Conservation (phyloP, 1,139 yeast species). For the Kodamaea arcana region DNA sequence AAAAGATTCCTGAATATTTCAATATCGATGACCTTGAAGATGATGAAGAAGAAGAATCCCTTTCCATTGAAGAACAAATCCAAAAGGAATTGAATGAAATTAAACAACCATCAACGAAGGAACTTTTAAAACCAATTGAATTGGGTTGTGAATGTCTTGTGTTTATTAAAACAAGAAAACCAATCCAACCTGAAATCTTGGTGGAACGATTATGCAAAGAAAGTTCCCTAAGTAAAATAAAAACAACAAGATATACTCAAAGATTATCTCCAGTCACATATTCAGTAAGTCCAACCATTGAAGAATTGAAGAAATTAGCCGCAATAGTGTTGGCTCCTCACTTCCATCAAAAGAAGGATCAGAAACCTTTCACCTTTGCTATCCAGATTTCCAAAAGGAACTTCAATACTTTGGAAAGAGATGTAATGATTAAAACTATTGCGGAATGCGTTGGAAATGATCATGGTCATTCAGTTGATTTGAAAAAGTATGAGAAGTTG, state of each 20-base stretch:
- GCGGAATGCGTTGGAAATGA: constrained; percentile 72
- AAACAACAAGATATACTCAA: constrained; percentile 69
- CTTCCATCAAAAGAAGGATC: constrained; percentile 54
- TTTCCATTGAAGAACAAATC: constrained; percentile 73
- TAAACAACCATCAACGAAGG: constrained; percentile 39
- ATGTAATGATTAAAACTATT: constrained; percentile 62
- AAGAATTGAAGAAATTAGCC: constrained; percentile 60
- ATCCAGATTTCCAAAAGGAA: constrained; percentile 77
- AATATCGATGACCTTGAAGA: constrained; percentile 30
- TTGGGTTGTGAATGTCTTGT: constrained; percentile 81
- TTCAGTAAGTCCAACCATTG: constrained; percentile 70
- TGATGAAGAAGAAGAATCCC: constrained; percentile 31
- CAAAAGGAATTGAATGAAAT: constrained; percentile 62
- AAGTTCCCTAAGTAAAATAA: constrained; percentile 44
- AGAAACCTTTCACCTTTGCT: constrained; percentile 62
- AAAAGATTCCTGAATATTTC: constrained; percentile 53
- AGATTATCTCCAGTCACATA: constrained; percentile 74
- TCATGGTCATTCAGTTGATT: constrained; percentile 72
- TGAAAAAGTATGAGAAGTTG: constrained; percentile 74
- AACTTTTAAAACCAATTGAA: constrained; percentile 58
- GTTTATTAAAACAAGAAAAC: constrained; percentile 74
- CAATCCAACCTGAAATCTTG: constrained; percentile 72
- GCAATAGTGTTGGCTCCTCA: constrained; percentile 58
- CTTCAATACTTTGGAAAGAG: constrained; percentile 67
- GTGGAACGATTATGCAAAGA: constrained; percentile 64